phyloP scores from a whole-genome alignment of 73 alveolate genomes.

The Paramecium octaurelia region DNA sequence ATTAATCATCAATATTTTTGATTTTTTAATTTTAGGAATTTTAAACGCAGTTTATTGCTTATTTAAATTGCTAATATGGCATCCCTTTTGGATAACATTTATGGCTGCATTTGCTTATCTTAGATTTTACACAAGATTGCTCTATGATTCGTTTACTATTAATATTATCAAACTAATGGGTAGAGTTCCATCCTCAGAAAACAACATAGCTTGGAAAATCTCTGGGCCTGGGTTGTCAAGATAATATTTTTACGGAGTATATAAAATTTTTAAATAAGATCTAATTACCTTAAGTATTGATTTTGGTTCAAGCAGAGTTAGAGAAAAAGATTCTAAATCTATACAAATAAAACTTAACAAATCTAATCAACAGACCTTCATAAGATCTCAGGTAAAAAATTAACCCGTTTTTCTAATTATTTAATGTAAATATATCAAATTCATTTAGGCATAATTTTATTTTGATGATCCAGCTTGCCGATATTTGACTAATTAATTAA shows the following conservation, averaged over 20 bases:
- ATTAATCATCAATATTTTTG: background rate
- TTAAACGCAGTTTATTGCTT: background rate
- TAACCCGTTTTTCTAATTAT: background rate
- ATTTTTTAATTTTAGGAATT: background rate
- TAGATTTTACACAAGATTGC: background rate
- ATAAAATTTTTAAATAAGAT: background rate
- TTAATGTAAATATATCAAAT: background rate
- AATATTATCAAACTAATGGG: background rate
- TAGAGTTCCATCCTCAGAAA: background rate
- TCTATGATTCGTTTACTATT: background rate
- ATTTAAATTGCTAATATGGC: background rate
- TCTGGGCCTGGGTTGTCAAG: slow-evolving; percentile 38
- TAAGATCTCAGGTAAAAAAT: background rate
- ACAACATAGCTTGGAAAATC: slow-evolving; percentile 21
- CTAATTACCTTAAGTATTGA: background rate
- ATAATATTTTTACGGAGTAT: slow-evolving; percentile 12
- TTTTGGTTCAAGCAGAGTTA: background rate
- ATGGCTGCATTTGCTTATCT: background rate
- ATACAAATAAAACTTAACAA: background rate
- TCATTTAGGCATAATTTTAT: background rate
- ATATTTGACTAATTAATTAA: background rate
- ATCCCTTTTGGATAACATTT: background rate
- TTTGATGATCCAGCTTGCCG: background rate
- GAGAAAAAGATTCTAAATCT: background rate
- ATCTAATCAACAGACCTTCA: background rate